A percentile compares a stretch with the other conserved stretches of the same genome.
Evolutionary conservation across 805 yeast genomes (phyloP).

Genomic region (Candida hungchunana): DNA sequence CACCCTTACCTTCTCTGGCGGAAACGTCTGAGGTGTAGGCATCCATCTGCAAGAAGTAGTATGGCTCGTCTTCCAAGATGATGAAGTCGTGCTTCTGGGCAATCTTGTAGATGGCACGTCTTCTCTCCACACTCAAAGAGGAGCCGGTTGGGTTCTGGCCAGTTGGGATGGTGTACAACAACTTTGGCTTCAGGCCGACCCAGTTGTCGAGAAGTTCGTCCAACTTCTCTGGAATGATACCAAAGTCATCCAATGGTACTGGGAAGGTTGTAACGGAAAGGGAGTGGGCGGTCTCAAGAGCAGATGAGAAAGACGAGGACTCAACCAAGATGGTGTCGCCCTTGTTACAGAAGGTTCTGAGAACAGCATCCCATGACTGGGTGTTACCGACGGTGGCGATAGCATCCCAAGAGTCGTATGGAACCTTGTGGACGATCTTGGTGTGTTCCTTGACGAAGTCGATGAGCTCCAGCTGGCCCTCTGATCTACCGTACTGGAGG

Average conservation of each 20-base stretch:
- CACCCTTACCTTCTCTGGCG: conserved; percentile 29
- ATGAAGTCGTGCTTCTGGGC: conserved; percentile 84
- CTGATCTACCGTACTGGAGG: conserved; percentile 88
- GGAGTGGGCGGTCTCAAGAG: conserved; percentile 77
- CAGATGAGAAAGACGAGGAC: conserved; percentile 78
- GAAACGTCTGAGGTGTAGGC: conserved; percentile 48
- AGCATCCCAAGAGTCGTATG: conserved; percentile 68
- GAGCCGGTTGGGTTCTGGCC: conserved; percentile 99
- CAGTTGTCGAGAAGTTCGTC: conserved; percentile 61
- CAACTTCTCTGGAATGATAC: conserved; percentile 70
- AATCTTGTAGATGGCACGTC: conserved; percentile 66
- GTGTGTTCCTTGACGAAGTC: conserved; percentile 76
- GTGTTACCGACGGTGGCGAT: conserved; percentile 80
- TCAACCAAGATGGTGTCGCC: conserved; percentile 86
- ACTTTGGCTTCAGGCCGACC: conserved; percentile 75
- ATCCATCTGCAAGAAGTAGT: conserved; percentile 94
- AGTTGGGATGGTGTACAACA: conserved; percentile 87
- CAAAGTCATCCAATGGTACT: conserved; percentile 72
- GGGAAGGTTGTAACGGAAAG: conserved; percentile 67
- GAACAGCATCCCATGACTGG: conserved; percentile 79
- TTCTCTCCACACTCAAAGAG: conserved; percentile 70
- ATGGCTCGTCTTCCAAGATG: conserved; percentile 94
- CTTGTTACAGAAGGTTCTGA: conserved; percentile 70
- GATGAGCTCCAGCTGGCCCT: conserved; percentile 71
- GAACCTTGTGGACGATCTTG: conserved; percentile 38